Evolutionary conservation across 768 basidiomycete genomes (phyloP).

Genomic region (Suillus fuscotomentosus): DNA sequence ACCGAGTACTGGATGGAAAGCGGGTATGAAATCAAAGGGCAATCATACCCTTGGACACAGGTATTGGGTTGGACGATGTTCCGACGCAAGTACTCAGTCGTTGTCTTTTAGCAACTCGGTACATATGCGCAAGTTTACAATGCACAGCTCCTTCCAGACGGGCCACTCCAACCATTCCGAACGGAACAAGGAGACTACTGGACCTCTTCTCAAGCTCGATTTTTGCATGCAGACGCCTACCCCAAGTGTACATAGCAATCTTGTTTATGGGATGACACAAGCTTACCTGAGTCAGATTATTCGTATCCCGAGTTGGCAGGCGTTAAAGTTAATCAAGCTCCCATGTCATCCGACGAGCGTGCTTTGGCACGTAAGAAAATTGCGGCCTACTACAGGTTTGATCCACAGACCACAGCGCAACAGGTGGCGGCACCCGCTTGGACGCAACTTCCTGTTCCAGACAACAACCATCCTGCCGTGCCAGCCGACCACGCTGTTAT

Average conservation of each 20-base stretch:
- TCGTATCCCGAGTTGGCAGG: slow-evolving; percentile 25
- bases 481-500: slow-evolving; percentile 17
- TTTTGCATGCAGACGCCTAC: slow-evolving; percentile 16
- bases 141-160: slow-evolving; percentile 14
- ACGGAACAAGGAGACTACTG: slow-evolving; percentile 22
- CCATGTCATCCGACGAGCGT: slow-evolving; percentile 14
- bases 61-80: slow-evolving; percentile 8
- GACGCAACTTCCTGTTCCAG: slow-evolving; percentile 19
- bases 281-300: slow-evolving; percentile 18
- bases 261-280: not conserved
- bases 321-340: slow-evolving; percentile 22
- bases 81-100: not conserved
- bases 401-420: slow-evolving; percentile 15
- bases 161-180: slow-evolving; percentile 23
- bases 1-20: slow-evolving; percentile 25
- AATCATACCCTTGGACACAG: slow-evolving; percentile 18
- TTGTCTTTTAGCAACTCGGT: slow-evolving; percentile 13
- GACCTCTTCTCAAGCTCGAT: slow-evolving; percentile 24
- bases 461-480: slow-evolving; percentile 4
- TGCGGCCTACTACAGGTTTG: slow-evolving; percentile 21
- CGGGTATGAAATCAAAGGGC: slow-evolving; percentile 15
- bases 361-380: slow-evolving; percentile 21
- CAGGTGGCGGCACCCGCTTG: slow-evolving; percentile 8
- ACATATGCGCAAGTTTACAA: slow-evolving; percentile 21
- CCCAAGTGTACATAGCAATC: slow-evolving; percentile 19